A percentile compares a stretch with the other conserved stretches of the same genome.
These are phyloP conservation scores for Eucalyptus cloeziana DNA, from an alignment of 345 rosid genomes.

Conservation along the genomic window DNA sequence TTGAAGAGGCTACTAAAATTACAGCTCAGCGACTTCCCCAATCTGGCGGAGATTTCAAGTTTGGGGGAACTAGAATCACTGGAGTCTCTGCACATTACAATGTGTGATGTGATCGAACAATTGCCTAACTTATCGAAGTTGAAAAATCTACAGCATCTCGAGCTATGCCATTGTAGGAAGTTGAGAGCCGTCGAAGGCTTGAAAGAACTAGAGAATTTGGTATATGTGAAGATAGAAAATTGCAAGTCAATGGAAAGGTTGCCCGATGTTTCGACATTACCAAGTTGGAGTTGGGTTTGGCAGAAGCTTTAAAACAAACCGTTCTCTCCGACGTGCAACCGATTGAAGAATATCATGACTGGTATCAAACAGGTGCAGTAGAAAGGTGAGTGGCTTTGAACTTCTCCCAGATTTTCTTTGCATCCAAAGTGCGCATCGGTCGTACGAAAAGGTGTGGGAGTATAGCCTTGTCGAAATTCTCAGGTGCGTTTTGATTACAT, in stretches of 20 bases:
- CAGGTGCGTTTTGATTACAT: not conserved
- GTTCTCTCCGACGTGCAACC: not conserved
- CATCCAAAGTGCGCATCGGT: not conserved
- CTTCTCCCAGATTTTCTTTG: not conserved
- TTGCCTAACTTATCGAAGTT: not conserved
- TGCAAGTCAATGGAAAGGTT: not conserved
- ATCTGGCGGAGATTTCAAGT: not conserved
- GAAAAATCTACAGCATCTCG: not conserved
- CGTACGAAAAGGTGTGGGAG: not conserved
- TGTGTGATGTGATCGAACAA: not conserved
- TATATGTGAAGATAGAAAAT: not conserved
- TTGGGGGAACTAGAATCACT: not conserved
- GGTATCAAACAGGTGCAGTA: not conserved
- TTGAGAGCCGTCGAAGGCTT: not conserved
- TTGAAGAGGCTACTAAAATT: not conserved
- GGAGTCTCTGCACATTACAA: not conserved
- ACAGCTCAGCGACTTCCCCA: not conserved
- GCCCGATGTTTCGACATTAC: not conserved
- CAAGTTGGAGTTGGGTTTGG: not conserved
- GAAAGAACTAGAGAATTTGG: not conserved
- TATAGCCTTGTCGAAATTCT: not conserved
- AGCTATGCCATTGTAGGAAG: not conserved
- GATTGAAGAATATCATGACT: not conserved
- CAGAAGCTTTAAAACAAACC: not conserved
- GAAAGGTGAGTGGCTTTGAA: not conserved